phyloP scores from a whole-genome alignment of 2,329 filamentous ascomycete species.

The Plenodomus biglobosus region DNA sequence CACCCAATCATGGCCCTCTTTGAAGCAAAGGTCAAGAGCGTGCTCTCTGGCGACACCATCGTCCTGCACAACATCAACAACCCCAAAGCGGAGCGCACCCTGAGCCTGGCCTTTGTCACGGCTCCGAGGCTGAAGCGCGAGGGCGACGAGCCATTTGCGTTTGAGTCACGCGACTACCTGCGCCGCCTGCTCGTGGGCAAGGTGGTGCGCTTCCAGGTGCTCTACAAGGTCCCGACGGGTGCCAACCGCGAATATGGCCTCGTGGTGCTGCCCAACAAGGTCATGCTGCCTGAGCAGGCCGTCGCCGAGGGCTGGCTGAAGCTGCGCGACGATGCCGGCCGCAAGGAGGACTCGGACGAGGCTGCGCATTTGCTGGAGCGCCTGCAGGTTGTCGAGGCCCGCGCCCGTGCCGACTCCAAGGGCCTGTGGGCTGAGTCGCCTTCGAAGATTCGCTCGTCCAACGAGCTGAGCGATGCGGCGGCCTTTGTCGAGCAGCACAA shows the following conservation, averaged over 20 bases:
- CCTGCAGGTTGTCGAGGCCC: conserved; percentile 73
- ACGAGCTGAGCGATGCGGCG: conserved; percentile 77
- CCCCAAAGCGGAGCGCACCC: conserved; percentile 76
- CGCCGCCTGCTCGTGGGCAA: conserved; percentile 84
- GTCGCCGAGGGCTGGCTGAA: conserved; percentile 91
- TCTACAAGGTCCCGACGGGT: conserved; percentile 82
- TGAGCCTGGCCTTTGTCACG: conserved; percentile 90
- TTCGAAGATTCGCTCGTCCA: conserved; percentile 70
- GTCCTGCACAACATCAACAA: conserved; percentile 81
- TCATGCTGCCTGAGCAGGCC: conserved; percentile 71
- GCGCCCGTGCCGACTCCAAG: conserved; percentile 76
- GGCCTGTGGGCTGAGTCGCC: conserved; percentile 76
- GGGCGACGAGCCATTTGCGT: conserved; percentile 88
- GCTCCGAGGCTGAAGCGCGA: conserved; percentile 85
- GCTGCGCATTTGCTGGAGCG: conserved; percentile 70
- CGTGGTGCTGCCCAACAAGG: conserved; percentile 72
- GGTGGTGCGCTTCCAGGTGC: conserved; percentile 77
- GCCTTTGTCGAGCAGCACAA: conserved; percentile 80
- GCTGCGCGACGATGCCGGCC: conserved; percentile 89
- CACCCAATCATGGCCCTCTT: conserved; percentile 36
- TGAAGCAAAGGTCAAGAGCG: conserved; percentile 74
- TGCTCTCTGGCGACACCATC: conserved; percentile 90
- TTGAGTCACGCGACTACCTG: conserved; percentile 91
- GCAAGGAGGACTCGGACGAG: conserved; percentile 83
- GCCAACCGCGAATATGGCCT: conserved; percentile 83